phyloP scores from a whole-genome alignment of 352 stramenopile species.

The Pythium volutum region DNA sequence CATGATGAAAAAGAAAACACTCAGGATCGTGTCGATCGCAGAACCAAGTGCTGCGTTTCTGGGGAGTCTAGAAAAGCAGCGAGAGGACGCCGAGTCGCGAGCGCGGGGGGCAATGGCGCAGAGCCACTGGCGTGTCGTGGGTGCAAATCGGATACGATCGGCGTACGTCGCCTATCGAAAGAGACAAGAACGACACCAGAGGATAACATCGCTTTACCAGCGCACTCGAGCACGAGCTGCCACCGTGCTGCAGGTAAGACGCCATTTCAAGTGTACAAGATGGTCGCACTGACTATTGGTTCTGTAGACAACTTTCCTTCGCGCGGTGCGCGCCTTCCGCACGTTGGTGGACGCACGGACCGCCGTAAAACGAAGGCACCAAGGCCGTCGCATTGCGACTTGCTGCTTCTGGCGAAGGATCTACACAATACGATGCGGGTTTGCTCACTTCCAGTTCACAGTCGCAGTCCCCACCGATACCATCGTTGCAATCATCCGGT shows the following conservation, averaged over 20 bases:
- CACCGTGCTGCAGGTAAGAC: constrained; percentile 15
- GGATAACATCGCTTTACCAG: not conserved
- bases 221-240: constrained; percentile 10
- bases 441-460: constrained; percentile 21
- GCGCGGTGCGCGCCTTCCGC: not conserved
- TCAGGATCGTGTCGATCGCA: not conserved
- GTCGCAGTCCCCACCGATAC: not conserved
- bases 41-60: constrained; percentile 17
- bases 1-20: not conserved
- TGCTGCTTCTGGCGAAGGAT: constrained; percentile 44
- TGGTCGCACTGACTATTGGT: not conserved
- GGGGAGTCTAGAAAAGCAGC: constrained; percentile 18
- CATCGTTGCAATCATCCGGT: not conserved
- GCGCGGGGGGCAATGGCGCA: constrained; percentile 2
- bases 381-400: constrained; percentile 24
- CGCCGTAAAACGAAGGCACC: constrained; percentile 19
- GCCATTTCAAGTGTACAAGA: not conserved
- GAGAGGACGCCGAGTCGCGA: constrained; percentile 9
- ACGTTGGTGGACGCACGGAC: not conserved
- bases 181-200: not conserved
- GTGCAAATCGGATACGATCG: constrained; percentile 5
- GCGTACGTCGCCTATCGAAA: constrained; percentile 4
- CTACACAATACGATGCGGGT: constrained; percentile 30
- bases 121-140: constrained; percentile 15
- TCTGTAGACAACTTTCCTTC: constrained; percentile 16